Evolutionary conservation across 208 protist species (phyloP).

Genomic region (Leishmania guyanensis): DNA sequence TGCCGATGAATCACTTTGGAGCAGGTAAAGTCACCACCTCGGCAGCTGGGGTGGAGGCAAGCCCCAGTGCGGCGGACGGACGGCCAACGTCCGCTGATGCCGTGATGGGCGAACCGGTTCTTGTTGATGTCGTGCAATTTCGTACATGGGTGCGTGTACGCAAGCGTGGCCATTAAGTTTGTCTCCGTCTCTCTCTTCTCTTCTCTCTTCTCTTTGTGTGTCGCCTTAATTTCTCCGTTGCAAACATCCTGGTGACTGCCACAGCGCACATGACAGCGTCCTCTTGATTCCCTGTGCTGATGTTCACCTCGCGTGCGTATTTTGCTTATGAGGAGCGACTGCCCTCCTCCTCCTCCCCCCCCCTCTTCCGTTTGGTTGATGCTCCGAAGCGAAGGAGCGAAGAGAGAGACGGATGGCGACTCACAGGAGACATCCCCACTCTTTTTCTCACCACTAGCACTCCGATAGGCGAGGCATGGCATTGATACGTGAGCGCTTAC

Average conservation of each 20-base stretch:
- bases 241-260: not conserved
- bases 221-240: not conserved
- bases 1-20: not conserved
- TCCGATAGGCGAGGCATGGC: not conserved
- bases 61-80: not conserved
- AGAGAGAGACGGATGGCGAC: not conserved
- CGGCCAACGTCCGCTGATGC: slow-evolving; percentile 4
- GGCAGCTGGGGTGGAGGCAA: not conserved
- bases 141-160: slow-evolving; percentile 52
- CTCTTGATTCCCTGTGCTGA: not conserved
- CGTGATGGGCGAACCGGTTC: slow-evolving; percentile 35
- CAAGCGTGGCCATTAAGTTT: slow-evolving; percentile 31
- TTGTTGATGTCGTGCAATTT: slow-evolving; percentile 81
- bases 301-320: not conserved
- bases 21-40: not conserved
- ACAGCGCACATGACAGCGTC: not conserved
- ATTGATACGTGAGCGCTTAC: not conserved
- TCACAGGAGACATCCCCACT: no score
- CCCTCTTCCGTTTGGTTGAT: not conserved
- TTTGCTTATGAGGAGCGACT: not conserved
- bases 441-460: not conserved
- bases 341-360: not conserved
- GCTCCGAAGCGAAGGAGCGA: not conserved
- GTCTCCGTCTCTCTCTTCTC: not conserved
- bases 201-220: no score